These are phyloP conservation scores for Pyrenochaeta sp. DNA, from an alignment of 2,329 filamentous ascomycete species.

Conservation along the genomic window DNA sequence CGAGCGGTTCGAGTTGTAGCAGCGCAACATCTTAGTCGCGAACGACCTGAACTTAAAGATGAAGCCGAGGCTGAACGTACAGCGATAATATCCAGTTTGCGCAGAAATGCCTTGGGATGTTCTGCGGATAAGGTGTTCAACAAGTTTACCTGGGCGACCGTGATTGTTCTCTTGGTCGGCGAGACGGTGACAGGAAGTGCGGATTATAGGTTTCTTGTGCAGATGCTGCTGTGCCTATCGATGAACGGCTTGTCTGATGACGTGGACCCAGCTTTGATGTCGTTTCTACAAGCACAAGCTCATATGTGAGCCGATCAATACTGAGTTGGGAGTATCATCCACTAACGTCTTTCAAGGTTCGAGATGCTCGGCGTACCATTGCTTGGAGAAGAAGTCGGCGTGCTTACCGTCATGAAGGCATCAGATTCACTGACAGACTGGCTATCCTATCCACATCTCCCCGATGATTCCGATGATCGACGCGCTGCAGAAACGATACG, in stretches of 20 bases:
- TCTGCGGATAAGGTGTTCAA: conserved; percentile 45
- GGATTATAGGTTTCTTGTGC: conserved; percentile 49
- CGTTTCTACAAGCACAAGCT: conserved; percentile 13
- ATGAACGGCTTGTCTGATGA: background rate
- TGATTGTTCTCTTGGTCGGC: conserved; percentile 52
- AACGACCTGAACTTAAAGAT: conserved; percentile 38
- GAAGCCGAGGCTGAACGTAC: conserved; percentile 48
- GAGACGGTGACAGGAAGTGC: conserved; percentile 54
- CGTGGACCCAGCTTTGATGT: background rate
- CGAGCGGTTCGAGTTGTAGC: conserved; percentile 52
- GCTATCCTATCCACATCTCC: conserved; percentile 14
- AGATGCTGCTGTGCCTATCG: conserved; percentile 48
- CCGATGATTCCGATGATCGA: conserved; percentile 10
- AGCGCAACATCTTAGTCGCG: conserved; percentile 50
- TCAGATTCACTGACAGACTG: conserved; percentile 18
- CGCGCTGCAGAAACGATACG: conserved; percentile 16
- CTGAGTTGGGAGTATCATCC: background rate
- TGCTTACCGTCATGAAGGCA: conserved; percentile 13
- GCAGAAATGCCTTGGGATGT: conserved; percentile 39
- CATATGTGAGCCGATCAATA: background rate
- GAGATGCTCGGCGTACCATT: conserved; percentile 25
- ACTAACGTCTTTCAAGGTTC: conserved; percentile 15
- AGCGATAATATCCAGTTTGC: conserved; percentile 49
- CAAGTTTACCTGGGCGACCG: conserved; percentile 49
- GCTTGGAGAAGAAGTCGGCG: conserved; percentile 17